Conservation (phyloP, 2,329 filamentous ascomycete species). For the Cercospora brassicicola region DNA sequence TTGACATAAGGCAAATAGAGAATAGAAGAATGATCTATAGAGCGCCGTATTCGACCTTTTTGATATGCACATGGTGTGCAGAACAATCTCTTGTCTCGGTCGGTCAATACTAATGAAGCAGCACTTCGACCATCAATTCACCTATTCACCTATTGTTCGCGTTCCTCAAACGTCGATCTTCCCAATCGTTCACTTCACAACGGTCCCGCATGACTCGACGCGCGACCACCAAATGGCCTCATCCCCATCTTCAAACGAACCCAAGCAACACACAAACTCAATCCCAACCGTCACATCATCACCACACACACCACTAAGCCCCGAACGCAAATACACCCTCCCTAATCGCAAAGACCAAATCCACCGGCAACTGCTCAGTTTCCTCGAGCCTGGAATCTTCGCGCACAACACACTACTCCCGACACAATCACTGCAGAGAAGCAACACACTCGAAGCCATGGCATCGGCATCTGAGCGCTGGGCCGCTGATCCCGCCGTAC, state of each 20-base stretch:
- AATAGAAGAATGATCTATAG: neutral
- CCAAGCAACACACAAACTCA: neutral
- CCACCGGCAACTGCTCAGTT: neutral
- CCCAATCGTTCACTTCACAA: neutral
- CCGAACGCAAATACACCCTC: conserved; percentile 1
- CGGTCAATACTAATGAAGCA: neutral
- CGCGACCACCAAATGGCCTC: neutral
- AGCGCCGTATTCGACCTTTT: neutral
- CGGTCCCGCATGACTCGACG: neutral
- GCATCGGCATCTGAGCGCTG: conserved; percentile 3
- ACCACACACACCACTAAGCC: neutral
- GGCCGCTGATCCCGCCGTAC: conserved; percentile 2
- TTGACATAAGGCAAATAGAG: neutral
- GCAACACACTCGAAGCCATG: neutral
- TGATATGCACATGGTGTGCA: neutral
- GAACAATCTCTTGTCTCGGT: neutral
- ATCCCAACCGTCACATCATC: neutral
- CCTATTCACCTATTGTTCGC: neutral
- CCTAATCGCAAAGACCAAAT: neutral
- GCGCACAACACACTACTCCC: conserved; percentile 8
- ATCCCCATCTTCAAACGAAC: neutral
- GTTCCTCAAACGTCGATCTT: neutral
- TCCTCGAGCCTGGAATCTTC: conserved; percentile 9
- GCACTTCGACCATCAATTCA: neutral
- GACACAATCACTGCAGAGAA: neutral